phyloP scores from a whole-genome alignment of 1,139 yeast genomes.

The Hansenula lynferdii region DNA sequence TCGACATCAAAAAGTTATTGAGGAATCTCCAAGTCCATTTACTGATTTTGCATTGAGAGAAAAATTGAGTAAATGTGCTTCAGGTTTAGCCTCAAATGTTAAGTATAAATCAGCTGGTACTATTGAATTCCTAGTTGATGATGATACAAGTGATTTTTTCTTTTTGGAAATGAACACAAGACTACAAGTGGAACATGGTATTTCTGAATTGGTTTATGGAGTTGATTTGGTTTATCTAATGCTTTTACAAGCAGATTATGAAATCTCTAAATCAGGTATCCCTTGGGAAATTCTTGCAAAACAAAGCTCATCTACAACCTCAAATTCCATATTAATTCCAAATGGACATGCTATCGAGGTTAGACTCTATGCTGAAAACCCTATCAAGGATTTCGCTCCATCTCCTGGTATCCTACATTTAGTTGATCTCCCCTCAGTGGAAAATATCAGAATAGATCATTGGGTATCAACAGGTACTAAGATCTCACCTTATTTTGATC shows the following conservation, averaged over 20 bases:
- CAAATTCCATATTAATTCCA: constrained; percentile 26
- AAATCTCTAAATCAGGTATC: constrained; percentile 1
- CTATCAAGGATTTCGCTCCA: constrained; percentile 31
- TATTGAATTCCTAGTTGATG: constrained; percentile 33
- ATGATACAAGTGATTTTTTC: constrained; percentile 28
- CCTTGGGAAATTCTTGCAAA: neutral
- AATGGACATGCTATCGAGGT: constrained; percentile 34
- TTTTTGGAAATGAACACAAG: constrained; percentile 35
- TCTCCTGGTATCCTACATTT: constrained; percentile 33
- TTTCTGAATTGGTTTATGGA: constrained; percentile 31
- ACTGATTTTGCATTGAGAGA: constrained; percentile 17
- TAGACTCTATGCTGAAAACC: constrained; percentile 35
- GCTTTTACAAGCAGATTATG: constrained; percentile 24
- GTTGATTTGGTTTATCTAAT: constrained; percentile 32
- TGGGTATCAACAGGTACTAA: constrained; percentile 34
- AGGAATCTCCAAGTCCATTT: constrained; percentile 35
- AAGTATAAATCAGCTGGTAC: constrained; percentile 35
- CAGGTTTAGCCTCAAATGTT: constrained; percentile 25
- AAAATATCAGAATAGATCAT: constrained; percentile 29
- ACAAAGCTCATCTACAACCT: neutral
- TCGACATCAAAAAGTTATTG: constrained; percentile 46
- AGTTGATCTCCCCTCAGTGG: constrained; percentile 24
- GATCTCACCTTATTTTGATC: constrained; percentile 35
- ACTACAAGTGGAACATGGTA: constrained; percentile 36
- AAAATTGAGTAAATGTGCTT: constrained; percentile 26